Base-by-base conservation (phyloP, 495 filamentous ascomycete species). In the Penicillium manginii region DNA sequence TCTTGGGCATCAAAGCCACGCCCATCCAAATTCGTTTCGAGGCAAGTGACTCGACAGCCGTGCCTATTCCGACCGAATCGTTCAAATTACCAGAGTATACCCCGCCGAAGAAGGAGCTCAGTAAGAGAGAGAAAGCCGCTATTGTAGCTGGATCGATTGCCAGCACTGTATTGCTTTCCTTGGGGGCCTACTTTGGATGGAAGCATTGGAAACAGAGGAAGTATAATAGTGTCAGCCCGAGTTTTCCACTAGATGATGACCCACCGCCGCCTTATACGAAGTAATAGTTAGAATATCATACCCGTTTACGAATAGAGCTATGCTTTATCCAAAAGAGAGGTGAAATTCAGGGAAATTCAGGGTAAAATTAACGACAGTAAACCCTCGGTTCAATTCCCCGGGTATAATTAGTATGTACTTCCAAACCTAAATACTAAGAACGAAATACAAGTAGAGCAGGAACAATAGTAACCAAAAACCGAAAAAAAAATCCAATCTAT, bases 11-110 rank as follows among this genome's bases (percentile, higher is more conserved):
- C 26, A 64, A 54, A 4, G 62, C 58, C 2, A 50, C 54, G 1
- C 40, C 50, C 1, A 61, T 64, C 19, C 58, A 60, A 21, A 61
- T 61, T 18, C 62, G 57, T 4, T 64, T 60, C 22, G 50, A 55
- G 32, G 50, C 53, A 2, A 46, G 54, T 22, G 54, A 64, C n/a
- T 64, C 62, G 3, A 51, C 32, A 1, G 26, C 56, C 23, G 62
- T 64, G 1, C 62, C 62, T 17, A 55, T 64, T 6, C 54, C 58
- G 6, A 54, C 58, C 1, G 52, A 50, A 5, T 55, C 58, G 9
- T 37, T 55, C 9, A 59, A 45, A 7, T 52, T 57, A 43, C 50
- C 51, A 6, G 8, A 29, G 9, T 29, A 29, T 29, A 7, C 26
- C 26, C 6, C 11, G 14, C 48, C 47, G 0, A 43, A 43, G 47